A percentile compares a stretch with the other conserved stretches of the same genome.
Conservation (phyloP, 139 green algal species). For the Chlorella sp. region DNA sequence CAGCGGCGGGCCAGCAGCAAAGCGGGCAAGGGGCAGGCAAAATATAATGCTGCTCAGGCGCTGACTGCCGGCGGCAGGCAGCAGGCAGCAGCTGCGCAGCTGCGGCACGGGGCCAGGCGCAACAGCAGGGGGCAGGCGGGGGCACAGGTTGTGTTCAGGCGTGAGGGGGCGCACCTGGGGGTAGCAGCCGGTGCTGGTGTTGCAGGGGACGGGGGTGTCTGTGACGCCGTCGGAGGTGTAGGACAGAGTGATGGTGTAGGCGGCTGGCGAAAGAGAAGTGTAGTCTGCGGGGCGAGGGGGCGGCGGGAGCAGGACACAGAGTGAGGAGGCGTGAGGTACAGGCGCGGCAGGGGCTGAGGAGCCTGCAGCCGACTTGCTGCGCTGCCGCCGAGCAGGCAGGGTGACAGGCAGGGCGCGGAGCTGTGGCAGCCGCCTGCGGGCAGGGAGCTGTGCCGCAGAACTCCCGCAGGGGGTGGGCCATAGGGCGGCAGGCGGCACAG, state of each 20-base stretch:
- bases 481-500: neutral
- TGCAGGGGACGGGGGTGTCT: slow-evolving; percentile 2
- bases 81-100: neutral
- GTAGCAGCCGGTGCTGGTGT: slow-evolving; percentile 3
- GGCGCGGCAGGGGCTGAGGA: neutral
- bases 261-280: neutral
- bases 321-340: neutral
- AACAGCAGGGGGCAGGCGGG: neutral
- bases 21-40: too few relatives aligned
- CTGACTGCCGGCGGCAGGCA: too few relatives aligned
- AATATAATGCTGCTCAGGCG: neutral
- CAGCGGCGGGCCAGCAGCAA: too few relatives aligned
- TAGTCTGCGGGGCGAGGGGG: slow-evolving; percentile 4
- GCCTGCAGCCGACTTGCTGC: neutral
- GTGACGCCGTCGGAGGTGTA: slow-evolving; percentile 16
- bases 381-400: neutral
- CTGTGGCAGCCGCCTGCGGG: neutral
- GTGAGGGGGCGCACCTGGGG: slow-evolving; percentile 5
- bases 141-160: neutral
- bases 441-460: too few relatives aligned
- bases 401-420: neutral
- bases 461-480: neutral
- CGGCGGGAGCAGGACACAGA: neutral
- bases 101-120: too few relatives aligned
- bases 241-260: slow-evolving; percentile 19